These are phyloP conservation scores for Bassia scoparia DNA, from an alignment of 148 eudicot genomes.

Conservation along the genomic window DNA sequence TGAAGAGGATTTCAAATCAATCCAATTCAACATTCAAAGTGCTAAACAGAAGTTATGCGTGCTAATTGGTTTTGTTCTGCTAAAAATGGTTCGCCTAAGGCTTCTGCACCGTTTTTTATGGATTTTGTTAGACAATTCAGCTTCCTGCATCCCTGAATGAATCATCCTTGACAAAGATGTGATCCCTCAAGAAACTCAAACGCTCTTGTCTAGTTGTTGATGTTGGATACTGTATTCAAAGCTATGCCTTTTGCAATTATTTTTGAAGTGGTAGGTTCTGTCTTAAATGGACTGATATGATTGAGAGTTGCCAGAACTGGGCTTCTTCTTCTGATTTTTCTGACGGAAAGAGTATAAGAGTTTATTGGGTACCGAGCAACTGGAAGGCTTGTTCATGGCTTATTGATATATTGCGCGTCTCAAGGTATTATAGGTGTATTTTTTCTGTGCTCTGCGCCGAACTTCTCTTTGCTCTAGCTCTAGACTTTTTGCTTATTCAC, in stretches of 20 bases:
- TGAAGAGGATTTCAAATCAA: slow-evolving; percentile 49
- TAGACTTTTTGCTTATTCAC: background rate
- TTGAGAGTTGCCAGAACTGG: slow-evolving; percentile 71
- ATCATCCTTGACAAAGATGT: slow-evolving; percentile 42
- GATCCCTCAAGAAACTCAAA: slow-evolving; percentile 61
- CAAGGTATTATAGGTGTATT: slow-evolving; percentile 43
- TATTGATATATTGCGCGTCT: slow-evolving; percentile 76
- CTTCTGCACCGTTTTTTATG: slow-evolving; percentile 76
- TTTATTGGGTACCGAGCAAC: slow-evolving; percentile 78
- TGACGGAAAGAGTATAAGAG: slow-evolving; percentile 57
- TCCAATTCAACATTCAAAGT: slow-evolving; percentile 39
- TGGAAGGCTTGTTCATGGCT: slow-evolving; percentile 71
- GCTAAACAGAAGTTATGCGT: slow-evolving; percentile 66
- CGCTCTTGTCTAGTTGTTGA: slow-evolving; percentile 60
- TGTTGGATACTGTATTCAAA: slow-evolving; percentile 60
- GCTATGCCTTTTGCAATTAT: slow-evolving; percentile 91
- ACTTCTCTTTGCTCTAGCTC: slow-evolving; percentile 11
- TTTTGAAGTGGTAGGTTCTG: slow-evolving; percentile 77
- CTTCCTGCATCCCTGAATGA: slow-evolving; percentile 39
- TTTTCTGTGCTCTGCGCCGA: background rate
- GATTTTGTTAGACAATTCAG: slow-evolving; percentile 51
- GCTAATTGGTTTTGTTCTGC: slow-evolving; percentile 81
- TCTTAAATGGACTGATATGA: slow-evolving; percentile 60
- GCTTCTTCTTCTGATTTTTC: slow-evolving; percentile 76
- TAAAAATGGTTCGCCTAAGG: slow-evolving; percentile 85